Evolutionary conservation across 2,329 filamentous ascomycete species (phyloP), one percentile per base, ranked within the genome.

Genomic region (Aspergillus piperis): DNA sequence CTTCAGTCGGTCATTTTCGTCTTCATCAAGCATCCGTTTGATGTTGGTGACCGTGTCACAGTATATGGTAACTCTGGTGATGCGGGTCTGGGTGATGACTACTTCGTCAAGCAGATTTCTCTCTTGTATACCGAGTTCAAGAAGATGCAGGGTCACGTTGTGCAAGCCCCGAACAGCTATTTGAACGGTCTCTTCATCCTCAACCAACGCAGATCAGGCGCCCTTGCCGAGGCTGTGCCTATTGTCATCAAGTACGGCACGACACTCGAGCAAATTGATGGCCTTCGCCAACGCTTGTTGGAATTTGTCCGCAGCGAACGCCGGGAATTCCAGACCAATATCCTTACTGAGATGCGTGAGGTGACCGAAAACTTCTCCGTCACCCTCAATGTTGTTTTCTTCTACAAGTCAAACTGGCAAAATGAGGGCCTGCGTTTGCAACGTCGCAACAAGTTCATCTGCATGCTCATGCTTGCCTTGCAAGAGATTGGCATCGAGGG

Each of bases 371-470:
- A 92, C 38, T 91, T 94, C 73, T 90, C 89, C 5, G 88, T 96
- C 71, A 92, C 88, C 3, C 84, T 97, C 71, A 97, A 96, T 76
- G 87, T 98, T 59, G 88, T 97, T 70, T 96, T 96, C 81, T 97
- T 97, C 82, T 96, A 97, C 84, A 97, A 97, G 77, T 92, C 90
- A 61, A 97, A 94, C 75, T 97, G 90, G 86, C 94, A 98, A 74
- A 97, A 97, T 73, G 94, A 98, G 73, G 82, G 96, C 48, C 83
- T 97, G 23, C 92, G 94, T 78, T 84, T 98, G 2, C 91, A 90
- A 68, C 87, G 94, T 17, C 90, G 95, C 70, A 97, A 97, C 82
- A 95, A 93, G 73, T 96, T 98, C 76, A 92, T 96, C 66, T 92
- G 90, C 64, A 92, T 95, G 63, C 81, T 98, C 70, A 96, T 96